Conservation (phyloP, 2,329 filamentous ascomycete species). For the Metarhizium humberi region DNA sequence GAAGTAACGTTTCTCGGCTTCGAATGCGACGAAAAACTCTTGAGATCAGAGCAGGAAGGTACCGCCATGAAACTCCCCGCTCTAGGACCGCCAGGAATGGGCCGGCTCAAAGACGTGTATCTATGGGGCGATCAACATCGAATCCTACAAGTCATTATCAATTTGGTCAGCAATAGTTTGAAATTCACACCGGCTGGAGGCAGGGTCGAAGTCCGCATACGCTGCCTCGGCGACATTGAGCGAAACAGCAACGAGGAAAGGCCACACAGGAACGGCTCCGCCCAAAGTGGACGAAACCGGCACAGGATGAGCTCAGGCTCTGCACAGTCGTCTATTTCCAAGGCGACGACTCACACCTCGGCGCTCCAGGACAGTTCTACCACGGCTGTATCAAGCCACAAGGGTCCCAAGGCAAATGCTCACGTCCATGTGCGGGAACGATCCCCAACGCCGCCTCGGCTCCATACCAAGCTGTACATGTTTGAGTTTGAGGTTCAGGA, state of each 20-base stretch:
- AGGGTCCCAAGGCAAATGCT: slow-evolving; percentile 43
- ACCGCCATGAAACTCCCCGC: slow-evolving; percentile 39
- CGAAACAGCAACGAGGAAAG: slow-evolving; percentile 33
- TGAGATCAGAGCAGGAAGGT: slow-evolving; percentile 22
- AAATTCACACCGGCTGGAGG: slow-evolving; percentile 81
- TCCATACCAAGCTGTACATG: slow-evolving; percentile 53
- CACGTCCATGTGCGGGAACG: slow-evolving; percentile 43
- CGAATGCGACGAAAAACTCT: slow-evolving; percentile 13
- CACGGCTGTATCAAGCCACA: slow-evolving; percentile 43
- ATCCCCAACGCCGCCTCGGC: slow-evolving; percentile 50
- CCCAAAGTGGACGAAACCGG: slow-evolving; percentile 31
- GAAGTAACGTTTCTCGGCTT: slow-evolving; percentile 56
- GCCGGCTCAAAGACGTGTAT: slow-evolving; percentile 72
- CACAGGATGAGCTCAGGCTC: slow-evolving; percentile 39
- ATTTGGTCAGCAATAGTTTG: slow-evolving; percentile 81
- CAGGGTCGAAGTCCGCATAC: slow-evolving; percentile 66
- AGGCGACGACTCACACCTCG: slow-evolving; percentile 15
- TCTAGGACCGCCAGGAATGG: slow-evolving; percentile 54
- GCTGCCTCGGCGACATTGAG: slow-evolving; percentile 56
- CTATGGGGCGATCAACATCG: slow-evolving; percentile 89
- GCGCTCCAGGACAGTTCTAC: not conserved
- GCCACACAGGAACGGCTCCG: slow-evolving; percentile 32
- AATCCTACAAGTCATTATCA: slow-evolving; percentile 88
- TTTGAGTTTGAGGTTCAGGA: slow-evolving; percentile 90
- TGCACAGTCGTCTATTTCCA: slow-evolving; percentile 41